Evolutionary conservation across 306 rosid species (phyloP), one percentile per base, ranked within the genome.

Genomic region (Pyrus betulifolia): DNA sequence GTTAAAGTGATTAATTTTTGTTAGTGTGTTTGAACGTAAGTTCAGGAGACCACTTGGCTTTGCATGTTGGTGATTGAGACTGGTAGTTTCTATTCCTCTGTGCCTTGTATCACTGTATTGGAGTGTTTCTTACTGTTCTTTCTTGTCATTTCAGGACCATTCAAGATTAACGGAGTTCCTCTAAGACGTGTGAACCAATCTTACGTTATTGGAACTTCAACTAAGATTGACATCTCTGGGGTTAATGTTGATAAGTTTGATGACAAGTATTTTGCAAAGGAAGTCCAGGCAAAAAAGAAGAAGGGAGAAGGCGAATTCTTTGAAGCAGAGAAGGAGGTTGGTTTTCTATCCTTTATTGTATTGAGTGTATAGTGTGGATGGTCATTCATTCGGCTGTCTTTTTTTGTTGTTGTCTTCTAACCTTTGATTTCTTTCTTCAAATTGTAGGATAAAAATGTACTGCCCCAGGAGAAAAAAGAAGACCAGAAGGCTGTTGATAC

Each of bases 151-250:
- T 67, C 51, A 88, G 92, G 96, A 5, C 96, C 92, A 28, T 90
- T 86, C 76, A 86, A 86, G 82, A 80, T 90, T 14, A 90, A 90
- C 11, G 96, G 92, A 30, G 96, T 90, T 74, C 92, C 96, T 13
- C 82, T 90, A 78, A 88, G 96, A 78, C 89, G 96, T 17, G 92
- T 90, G 40, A 83, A 87, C 28, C 96, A 90, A 25, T 76, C 96
- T 2, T 90, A 90, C 18, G 89, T 88, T 40, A 86, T 88, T 78
- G 89, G 81, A 28, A 90, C 96, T 52, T 88, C 96, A 55, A 88
- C 92, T 19, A 85, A 88, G 80, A 85, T 90, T 22, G 96, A 90
- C 76, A 45, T 90, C 25, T 81, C 91, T 42, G 87, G 82, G 17
- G 80, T 85, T 61, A 77, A 85, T 14, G 54, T 74, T 18, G 89